Conservation (phyloP, 805 yeast genomes). For the Saccharomycopsis babjevae region DNA sequence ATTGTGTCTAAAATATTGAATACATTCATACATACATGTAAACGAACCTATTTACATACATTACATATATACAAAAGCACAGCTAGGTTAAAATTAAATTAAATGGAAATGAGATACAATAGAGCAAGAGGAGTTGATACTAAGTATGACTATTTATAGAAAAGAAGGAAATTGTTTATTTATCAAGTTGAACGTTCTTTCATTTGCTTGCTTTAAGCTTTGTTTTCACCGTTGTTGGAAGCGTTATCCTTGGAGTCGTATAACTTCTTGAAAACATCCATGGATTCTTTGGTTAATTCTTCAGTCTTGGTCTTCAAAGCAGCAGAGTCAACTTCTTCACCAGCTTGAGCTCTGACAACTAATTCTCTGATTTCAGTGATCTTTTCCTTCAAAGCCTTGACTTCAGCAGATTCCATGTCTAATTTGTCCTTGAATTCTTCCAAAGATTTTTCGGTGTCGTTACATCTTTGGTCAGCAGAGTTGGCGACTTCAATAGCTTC, state of each 20-base stretch:
- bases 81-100: neutral
- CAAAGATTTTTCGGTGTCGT: conserved; percentile 82
- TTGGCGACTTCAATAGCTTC: conserved; percentile 78
- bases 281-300: conserved; percentile 70
- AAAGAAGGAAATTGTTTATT: neutral
- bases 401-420: conserved; percentile 39
- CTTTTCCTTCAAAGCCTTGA: conserved; percentile 43
- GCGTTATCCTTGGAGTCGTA: conserved; percentile 24
- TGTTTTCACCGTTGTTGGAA: conserved; percentile 4
- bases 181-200: neutral
- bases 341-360: conserved; percentile 58
- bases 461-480: conserved; percentile 71
- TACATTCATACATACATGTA: conserved; percentile 1
- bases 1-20: neutral
- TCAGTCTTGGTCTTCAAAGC: conserved; percentile 72
- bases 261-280: conserved; percentile 74
- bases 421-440: conserved; percentile 62
- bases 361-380: conserved; percentile 62
- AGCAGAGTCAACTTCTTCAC: conserved; percentile 54
- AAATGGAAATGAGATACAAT: neutral
- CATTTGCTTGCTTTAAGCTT: neutral
- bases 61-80: neutral
- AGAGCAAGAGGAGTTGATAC: neutral
- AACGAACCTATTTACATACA: neutral
- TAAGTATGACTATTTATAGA: neutral